phyloP scores from a whole-genome alignment of 2,329 filamentous ascomycete species.

The Anthostomella pinea region DNA sequence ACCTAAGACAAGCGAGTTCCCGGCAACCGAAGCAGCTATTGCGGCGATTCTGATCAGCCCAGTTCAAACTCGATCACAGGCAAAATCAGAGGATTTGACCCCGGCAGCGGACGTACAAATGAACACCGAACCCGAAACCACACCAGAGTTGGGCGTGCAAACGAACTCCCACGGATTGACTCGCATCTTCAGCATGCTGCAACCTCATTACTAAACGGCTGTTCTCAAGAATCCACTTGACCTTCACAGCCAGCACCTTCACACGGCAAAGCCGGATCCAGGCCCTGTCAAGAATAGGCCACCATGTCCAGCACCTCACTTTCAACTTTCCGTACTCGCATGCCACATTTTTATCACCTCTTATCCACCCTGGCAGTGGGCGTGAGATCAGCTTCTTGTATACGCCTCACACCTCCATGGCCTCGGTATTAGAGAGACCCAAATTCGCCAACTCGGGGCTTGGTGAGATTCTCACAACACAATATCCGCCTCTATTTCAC shows the following conservation, averaged over 20 bases:
- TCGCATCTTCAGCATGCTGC: slow-evolving; percentile 68
- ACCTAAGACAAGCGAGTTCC: no score
- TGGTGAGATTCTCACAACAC: slow-evolving; percentile 76
- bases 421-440: slow-evolving; percentile 59
- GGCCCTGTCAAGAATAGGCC: slow-evolving; percentile 73
- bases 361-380: slow-evolving; percentile 74
- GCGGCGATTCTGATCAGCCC: no score
- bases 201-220: slow-evolving; percentile 66
- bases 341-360: slow-evolving; percentile 80
- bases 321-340: slow-evolving; percentile 74
- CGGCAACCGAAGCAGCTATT: no score
- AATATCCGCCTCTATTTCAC: slow-evolving; percentile 87
- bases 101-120: no score
- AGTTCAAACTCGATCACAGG: no score
- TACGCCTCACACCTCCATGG: slow-evolving; percentile 68
- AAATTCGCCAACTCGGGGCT: slow-evolving; percentile 80
- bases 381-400: slow-evolving; percentile 80
- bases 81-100: no score
- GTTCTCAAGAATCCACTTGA: slow-evolving; percentile 67
- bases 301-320: slow-evolving; percentile 72
- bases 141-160: no score
- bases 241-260: slow-evolving; percentile 72
- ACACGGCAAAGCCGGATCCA: slow-evolving; percentile 70
- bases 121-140: no score
- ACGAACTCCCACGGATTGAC: no score